phyloP scores from a whole-genome alignment of 116 monocot genomes.

The Zostera marina region DNA sequence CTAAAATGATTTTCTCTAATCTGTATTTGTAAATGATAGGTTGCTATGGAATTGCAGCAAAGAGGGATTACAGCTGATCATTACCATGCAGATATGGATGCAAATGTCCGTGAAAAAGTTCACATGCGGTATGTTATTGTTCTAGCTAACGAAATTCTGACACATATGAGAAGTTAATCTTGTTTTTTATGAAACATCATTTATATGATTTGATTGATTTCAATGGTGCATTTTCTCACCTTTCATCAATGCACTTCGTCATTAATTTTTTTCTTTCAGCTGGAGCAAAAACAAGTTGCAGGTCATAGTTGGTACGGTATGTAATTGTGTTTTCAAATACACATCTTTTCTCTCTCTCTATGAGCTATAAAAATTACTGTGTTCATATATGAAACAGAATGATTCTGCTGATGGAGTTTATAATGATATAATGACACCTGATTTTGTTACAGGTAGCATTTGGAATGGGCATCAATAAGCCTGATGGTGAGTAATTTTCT shows the following conservation, averaged over 20 bases:
- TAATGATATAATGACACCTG: slow-evolving; percentile 3
- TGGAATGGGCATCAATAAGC: slow-evolving; percentile 99
- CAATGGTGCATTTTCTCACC: background rate
- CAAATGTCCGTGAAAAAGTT: slow-evolving; percentile 71
- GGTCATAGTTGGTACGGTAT: slow-evolving; percentile 98
- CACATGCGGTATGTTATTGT: slow-evolving; percentile 42
- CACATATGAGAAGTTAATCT: no score
- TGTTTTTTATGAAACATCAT: no score
- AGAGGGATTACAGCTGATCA: slow-evolving; percentile 79
- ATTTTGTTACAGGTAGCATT: slow-evolving; percentile 71
- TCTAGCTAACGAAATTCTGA: no score
- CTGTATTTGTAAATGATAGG: slow-evolving; percentile 20
- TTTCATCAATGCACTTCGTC: background rate
- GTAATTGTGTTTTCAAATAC: slow-evolving; percentile 5
- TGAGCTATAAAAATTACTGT: no score
- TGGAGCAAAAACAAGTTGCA: slow-evolving; percentile 97
- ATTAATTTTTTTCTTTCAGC: slow-evolving; percentile 17
- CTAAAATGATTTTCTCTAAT: background rate
- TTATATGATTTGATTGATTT: background rate
- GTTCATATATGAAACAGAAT: no score
- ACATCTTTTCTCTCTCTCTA: background rate
- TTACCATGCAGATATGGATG: slow-evolving; percentile 99
- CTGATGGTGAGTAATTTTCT: slow-evolving; percentile 55
- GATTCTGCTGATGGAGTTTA: background rate
- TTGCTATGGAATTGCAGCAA: slow-evolving; percentile 72